Evolutionary conservation across 179 eudicot species (phyloP), one percentile per base, ranked within the genome.

Genomic region (Amaranthus tricolor): DNA sequence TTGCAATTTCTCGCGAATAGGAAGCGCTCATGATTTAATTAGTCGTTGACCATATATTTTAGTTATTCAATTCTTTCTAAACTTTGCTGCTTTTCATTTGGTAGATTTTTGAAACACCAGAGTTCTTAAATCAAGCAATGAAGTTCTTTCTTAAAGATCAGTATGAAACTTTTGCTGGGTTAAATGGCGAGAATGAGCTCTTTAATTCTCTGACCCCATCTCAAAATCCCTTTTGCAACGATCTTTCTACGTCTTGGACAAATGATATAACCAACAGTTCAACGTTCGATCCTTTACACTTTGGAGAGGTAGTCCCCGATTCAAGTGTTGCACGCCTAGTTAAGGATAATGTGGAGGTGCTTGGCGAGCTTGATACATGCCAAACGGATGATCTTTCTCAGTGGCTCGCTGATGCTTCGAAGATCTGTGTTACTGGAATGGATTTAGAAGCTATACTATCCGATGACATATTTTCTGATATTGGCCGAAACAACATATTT

Each of bases 21-120:
- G 3, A 31, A 31, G 40, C 3, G 40, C 40, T 1, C 40, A 31
- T 31, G 40, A 31, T 31, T 31, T 31, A 31, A 31, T 31, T 31
- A 31, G 40, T 31, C 40, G 40, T 31, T 31, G 40, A 31, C 40
- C 40, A 31, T 43, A 13, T 50, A 24, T 13, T 5, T 5, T 40
- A 31, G 50, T 43, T 63, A 15, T 11, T 14, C n/a, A 11, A n/a
- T 61, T 5, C 6, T 62, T 21, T 12, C 16, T 65, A 45, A 68
- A 57, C 40, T 15, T 64, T 76, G 9, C 21, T 74, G 10, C 48
- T 70, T 70, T 81, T 48, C 45, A 58, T 66, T 49, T 68, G 73
- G 76, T 83, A 92, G 98, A 85, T 88, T 70, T 62, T 75, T 19
- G 95, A 95, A 84, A 78, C 72, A 8, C 76, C 72, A 20, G 81